phyloP scores from a whole-genome alignment of 352 stramenopile species.

The Hyaloperonospora arabidopsidis region DNA sequence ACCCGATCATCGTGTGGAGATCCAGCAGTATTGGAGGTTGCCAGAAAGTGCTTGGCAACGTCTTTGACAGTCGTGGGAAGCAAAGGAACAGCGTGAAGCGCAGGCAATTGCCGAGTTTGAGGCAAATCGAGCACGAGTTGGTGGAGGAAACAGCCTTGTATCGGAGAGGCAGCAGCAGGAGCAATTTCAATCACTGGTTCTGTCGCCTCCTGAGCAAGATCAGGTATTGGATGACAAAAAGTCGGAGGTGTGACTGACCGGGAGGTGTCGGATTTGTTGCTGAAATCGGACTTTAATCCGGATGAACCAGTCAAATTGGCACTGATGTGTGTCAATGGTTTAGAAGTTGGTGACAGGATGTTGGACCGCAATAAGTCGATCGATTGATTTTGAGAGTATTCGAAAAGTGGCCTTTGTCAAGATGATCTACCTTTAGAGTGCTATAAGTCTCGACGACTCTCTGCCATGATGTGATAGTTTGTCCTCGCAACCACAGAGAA shows the following conservation, averaged over 20 bases:
- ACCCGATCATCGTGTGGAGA: no score
- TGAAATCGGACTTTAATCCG: conserved; percentile 28
- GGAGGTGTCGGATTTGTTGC: conserved; percentile 23
- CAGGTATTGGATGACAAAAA: conserved; percentile 14
- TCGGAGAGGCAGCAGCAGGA: conserved; percentile 21
- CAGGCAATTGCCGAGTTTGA: conserved; percentile 77
- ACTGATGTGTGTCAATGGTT: conserved; percentile 33
- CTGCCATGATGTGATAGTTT: conserved; percentile 60
- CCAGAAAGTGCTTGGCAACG: conserved; percentile 11
- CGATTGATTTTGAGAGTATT: conserved; percentile 19
- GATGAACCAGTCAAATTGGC: conserved; percentile 39
- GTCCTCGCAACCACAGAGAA: conserved; percentile 30
- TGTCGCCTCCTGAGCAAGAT: not conserved
- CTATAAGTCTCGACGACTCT: conserved; percentile 74
- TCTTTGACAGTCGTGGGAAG: conserved; percentile 53
- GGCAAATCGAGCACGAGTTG: conserved; percentile 58
- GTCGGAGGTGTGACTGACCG: conserved; percentile 2
- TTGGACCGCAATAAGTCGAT: conserved; percentile 5
- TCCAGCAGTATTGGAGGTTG: no score
- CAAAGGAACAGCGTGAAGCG: conserved; percentile 45
- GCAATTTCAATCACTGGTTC: not conserved
- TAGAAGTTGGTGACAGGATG: conserved; percentile 16
- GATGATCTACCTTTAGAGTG: conserved; percentile 41
- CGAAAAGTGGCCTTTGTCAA: conserved; percentile 15
- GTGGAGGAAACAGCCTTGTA: conserved; percentile 56